Base-by-base conservation (phyloP, 805 yeast genomes). In the Spathaspora sp. region DNA sequence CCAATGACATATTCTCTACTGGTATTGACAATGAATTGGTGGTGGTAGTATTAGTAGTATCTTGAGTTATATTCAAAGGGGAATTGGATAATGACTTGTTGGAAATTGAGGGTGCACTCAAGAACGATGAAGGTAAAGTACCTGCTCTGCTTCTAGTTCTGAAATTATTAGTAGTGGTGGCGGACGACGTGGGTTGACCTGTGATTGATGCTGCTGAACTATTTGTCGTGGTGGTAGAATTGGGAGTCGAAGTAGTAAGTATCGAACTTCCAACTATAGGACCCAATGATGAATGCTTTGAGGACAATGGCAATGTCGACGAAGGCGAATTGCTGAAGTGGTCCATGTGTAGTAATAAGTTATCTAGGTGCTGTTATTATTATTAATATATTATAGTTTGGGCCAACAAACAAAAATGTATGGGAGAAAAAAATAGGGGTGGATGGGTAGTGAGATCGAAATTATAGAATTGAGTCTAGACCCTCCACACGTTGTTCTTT, bases 91-190 rank as follows among this genome's bases (percentile, higher is more conserved):
- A 47, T 35, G 53, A 50, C 18, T 35, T 29, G 39, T 32, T 43
- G 29, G 38, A n/a, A 19, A 46, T 35, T 2, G 49, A 35, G 26
- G 38, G 38, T 32, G 49, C 42, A 46, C 42, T 57, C 46, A 64
- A 52, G 52, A 84, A 75, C 46, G 85, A 70, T 18, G 91, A 83
- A 8, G 94, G 93, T 46, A 88, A 69, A 12, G 96, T 88, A 2
- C 94, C 94, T 1, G 94, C 87, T 56, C 96, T 77, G 44, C 87
- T 82, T 55, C 94, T 77, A 75, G 58, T 75, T 57, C 57, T 66
- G 32, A 12, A 23, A 23, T 23, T 23, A 23, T 23, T 63, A 55
- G 67, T 58, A n/a, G n/a, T n/a, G n/a, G n/a, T n/a, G n/a, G n/a
- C n/a, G 29, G 35, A 16, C 3, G 42, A n/a, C 2, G 47, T 31